phyloP scores from a whole-genome alignment of 164 flowering plant species.

The Euptelea pleiosperma region DNA sequence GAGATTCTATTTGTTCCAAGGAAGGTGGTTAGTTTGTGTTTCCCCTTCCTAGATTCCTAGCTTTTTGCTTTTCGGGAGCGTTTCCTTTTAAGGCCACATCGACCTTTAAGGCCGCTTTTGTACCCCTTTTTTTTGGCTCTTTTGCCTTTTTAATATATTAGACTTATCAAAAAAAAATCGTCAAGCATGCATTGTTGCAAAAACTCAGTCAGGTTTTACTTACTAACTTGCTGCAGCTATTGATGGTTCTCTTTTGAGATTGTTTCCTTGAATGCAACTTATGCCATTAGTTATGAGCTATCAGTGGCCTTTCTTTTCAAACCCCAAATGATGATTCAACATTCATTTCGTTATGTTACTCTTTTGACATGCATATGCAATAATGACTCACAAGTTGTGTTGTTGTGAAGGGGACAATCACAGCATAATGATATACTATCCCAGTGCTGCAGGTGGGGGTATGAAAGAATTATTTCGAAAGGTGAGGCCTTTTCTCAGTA shows the following conservation, averaged over 20 bases:
- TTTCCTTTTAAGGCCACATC: too few relatives aligned
- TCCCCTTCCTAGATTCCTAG: too few relatives aligned
- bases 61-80: too few relatives aligned
- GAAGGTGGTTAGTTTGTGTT: too few relatives aligned
- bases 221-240: neutral
- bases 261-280: neutral
- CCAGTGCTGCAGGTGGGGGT: slow-evolving; percentile 98
- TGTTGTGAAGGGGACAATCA: slow-evolving; percentile 82
- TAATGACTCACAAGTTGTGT: slow-evolving; percentile 1
- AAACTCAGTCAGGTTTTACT: neutral
- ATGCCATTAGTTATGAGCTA: neutral
- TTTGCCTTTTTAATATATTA: too few relatives aligned
- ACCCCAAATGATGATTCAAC: neutral
- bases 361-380: neutral
- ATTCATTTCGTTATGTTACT: neutral
- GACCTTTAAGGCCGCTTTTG: too few relatives aligned
- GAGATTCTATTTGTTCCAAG: too few relatives aligned
- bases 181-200: neutral
- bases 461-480: slow-evolving; percentile 97
- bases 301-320: neutral
- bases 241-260: too few relatives aligned
- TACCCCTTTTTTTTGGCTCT: too few relatives aligned
- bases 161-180: neutral
- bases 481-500: slow-evolving; percentile 37
- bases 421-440: slow-evolving; percentile 97